Base-by-base conservation (phyloP, 1,284 basidiomycete genomes). In the Psilocybe mexicana region DNA sequence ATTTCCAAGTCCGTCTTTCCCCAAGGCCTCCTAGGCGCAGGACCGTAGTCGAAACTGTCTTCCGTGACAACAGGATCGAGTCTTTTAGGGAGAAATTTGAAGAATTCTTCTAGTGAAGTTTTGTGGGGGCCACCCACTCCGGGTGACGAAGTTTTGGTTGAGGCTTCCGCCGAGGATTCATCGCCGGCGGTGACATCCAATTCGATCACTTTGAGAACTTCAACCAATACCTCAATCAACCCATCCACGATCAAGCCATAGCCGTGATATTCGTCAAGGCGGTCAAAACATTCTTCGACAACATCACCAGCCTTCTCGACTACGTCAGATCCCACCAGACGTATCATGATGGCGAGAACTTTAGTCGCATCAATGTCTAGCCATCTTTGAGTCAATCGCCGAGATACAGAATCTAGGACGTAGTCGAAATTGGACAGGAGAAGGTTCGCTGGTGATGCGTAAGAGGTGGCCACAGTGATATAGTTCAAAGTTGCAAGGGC, bases 391-490 rank as follows among this genome's bases (percentile, higher is more conserved):
- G 85, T 87, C 14, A 97, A 80, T 28, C 89, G 84, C 36, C 92
- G 87, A 0, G 92, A 92, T 7, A 95, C 88, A 10, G 89, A 84
- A 65, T 96, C 94, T 58, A 98, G 83, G 6, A 93, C 89, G 68
- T 98, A 97, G 74, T 98, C 95, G 64, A 96, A 95, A 71, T 97
- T 96, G 26, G 94, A 89, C 30, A 97, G 80, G 3, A 98, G 78
- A 33, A 97, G 79, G 67, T 94, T 94, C 35, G 87, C 84, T 0
- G 92, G 83, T 1, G 90, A 89, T 6, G 93, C 92, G 65, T 94
- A 95, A 1, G 90, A 93, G 1, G 87, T 84, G 56, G 84, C 78
- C 24, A 80, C 75, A 2, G 93, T 81, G 44, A 96, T 82, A 60
- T 82, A 86, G 60, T 81, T 72, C 42, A 98, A 78, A 1, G 93